phyloP scores from a whole-genome alignment of 495 filamentous ascomycete genomes.

The Cercophora sp. region DNA sequence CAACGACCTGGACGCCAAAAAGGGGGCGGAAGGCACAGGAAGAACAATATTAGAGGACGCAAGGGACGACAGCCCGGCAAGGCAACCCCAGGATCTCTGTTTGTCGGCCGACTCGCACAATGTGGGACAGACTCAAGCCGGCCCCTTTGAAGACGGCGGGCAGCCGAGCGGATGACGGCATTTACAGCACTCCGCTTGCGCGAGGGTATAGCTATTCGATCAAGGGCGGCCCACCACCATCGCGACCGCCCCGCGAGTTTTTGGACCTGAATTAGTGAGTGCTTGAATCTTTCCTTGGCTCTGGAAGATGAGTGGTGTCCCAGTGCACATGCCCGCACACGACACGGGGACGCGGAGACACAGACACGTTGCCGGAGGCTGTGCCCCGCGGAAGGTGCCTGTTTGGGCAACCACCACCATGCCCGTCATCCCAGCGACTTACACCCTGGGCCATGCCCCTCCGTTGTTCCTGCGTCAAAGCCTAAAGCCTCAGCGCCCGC shows the following conservation, averaged over 20 bases:
- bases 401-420: constrained; percentile 1
- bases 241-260: constrained; percentile 29
- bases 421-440: constrained; percentile 4
- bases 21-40: constrained; percentile 4
- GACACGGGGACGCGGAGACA: not conserved
- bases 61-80: not conserved
- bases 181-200: not conserved
- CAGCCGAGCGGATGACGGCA: not conserved
- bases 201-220: constrained; percentile 30
- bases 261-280: constrained; percentile 29
- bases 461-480: constrained; percentile 9
- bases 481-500: not conserved
- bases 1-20: constrained; percentile 9
- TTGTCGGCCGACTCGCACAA: not conserved
- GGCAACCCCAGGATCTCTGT: no score
- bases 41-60: not conserved
- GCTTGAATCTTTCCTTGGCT: not conserved
- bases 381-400: constrained; percentile 3
- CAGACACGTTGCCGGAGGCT: not conserved
- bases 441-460: constrained; percentile 2
- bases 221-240: constrained; percentile 28
- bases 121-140: constrained; percentile 9
- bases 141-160: not conserved
- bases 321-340: not conserved
- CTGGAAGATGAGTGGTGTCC: not conserved